phyloP scores from a whole-genome alignment of 257 asterid genomes.

The Solanum clarkiae region DNA sequence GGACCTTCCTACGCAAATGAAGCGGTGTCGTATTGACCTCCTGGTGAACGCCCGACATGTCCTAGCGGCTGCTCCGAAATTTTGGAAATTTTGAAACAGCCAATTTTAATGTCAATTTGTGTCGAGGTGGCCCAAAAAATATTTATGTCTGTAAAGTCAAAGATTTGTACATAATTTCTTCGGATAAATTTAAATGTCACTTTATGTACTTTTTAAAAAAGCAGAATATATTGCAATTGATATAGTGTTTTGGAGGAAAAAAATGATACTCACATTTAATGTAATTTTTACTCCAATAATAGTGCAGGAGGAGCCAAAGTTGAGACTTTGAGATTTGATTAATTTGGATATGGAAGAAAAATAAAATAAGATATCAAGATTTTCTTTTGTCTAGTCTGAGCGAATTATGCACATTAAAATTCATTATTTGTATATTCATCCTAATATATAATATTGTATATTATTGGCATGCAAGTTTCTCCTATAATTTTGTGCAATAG shows the following conservation, averaged over 20 bases:
- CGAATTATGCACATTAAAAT: no score
- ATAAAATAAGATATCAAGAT: not conserved
- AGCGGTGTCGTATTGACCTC: not conserved
- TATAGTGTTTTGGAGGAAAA: not conserved
- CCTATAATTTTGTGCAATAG: no score
- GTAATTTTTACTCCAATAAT: not conserved
- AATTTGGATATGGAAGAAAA: not conserved
- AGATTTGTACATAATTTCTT: not conserved
- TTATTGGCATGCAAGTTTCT: no score
- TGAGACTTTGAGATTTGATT: not conserved
- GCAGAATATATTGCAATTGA: not conserved
- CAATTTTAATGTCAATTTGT: not conserved
- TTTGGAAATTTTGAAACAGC: not conserved
- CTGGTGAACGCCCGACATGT: not conserved
- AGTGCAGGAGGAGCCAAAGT: not conserved
- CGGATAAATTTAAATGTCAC: not conserved
- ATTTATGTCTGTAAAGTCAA: not conserved
- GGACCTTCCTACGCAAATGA: not conserved
- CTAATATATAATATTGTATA: no score
- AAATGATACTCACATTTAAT: not conserved
- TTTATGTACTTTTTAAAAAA: not conserved
- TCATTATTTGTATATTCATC: no score
- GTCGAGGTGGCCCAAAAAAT: not conserved
- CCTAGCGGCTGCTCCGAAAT: not conserved
- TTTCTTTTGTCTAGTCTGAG: not conserved